Evolutionary conservation across 1,284 basidiomycete species (phyloP), one percentile per base, ranked within the genome.

Genomic region (Tremellales sp.): DNA sequence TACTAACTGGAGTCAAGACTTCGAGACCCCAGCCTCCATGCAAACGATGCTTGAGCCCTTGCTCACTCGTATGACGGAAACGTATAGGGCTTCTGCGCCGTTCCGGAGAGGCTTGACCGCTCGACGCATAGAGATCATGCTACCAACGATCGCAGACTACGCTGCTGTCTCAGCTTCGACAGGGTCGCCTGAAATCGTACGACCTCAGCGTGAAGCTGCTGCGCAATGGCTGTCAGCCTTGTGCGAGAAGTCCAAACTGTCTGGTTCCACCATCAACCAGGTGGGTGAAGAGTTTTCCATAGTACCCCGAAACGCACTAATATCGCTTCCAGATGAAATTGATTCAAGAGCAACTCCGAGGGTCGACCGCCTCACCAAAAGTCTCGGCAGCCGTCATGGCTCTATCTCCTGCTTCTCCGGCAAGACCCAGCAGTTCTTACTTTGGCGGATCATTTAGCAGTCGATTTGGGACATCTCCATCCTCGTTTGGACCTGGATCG

Each of bases 61-160:
- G 8, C 57, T 72, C 24, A 54, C 43, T n/a, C 49, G 56, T 39
- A 39, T 70, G 18, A 61, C 61, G 3, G 40, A 46, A 5, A 50
- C 56, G 5, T 66, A 63, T 40, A 58, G 60, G 14, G 43, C 54
- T 24, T 66, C 63, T 0, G 45, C 56, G 10, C 47, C 61, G 1
- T 64, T 69, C 53, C 50, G 67, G 4, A 56, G 63, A 13, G 51
- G 45, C 14, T 39, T 72, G 13, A 66, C 61, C 1, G 51, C 47
- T 4, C 58, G 63, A 9, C 61, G 61, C 14, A 54, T 72, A n/a
- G 71, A 73, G 43, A 48, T 43, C 13, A 54, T 71, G 43, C 51
- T 71, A 6, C 71, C 71, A 1, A 50, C 48, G 25, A 33, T 73
- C 9, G 65, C 66, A 2, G 71, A 73, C 39, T 73, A 68, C 52